Base-by-base conservation (phyloP, 2,329 filamentous ascomycete genomes). In the Colletotrichum eleusines region DNA sequence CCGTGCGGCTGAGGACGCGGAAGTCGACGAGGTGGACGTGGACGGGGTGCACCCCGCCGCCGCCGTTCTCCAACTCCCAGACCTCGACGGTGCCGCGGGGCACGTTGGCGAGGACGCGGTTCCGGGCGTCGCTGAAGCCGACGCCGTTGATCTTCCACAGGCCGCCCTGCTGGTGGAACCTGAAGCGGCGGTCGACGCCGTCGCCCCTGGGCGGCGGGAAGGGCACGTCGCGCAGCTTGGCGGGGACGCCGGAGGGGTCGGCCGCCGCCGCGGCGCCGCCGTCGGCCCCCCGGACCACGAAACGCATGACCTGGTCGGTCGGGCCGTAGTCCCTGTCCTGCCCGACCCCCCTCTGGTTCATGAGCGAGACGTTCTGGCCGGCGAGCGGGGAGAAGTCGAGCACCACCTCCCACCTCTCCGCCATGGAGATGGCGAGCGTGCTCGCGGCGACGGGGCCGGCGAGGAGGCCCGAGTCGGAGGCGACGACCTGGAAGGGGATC, bases 11-110 rank as follows among this genome's bases (percentile, higher is more conserved):
- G 28, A 89, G 74, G 44, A 90, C 80, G 66, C 85, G 83, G 77
- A 90, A 87, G 74, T 89, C 87, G 58, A 90, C 84, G 1, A 90
- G 81, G 74, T 90, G 88, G 58, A 90, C 84, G 76, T 90, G 88
- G 40, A 86, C 79, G 1, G 87, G 87, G 73, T 89, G 87, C 2
- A 83, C 82, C 33, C 82, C 84, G 20, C 84, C 86, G 18, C 81
- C 81, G 33, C 78, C 80, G 76, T 90, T 88, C 69, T 82, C 79
- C 7, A 87, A 78, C 75, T 84, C 80, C 84, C 84, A 87, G 59
- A 84, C 79, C 77, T 87, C 82, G 7, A 84, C 80, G 5, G 81
- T 81, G 55, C 85, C 85, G 55, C 81, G 82, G 4, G 80, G 79
- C 1, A 84, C 83, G 6, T 81, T 82, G 58, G 85, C 85, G 1